Percentiles rank a stretch among this genome's conserved stretches.
phyloP scores from a whole-genome alignment of 2,329 filamentous ascomycete species.

The Penicillium sp. region DNA sequence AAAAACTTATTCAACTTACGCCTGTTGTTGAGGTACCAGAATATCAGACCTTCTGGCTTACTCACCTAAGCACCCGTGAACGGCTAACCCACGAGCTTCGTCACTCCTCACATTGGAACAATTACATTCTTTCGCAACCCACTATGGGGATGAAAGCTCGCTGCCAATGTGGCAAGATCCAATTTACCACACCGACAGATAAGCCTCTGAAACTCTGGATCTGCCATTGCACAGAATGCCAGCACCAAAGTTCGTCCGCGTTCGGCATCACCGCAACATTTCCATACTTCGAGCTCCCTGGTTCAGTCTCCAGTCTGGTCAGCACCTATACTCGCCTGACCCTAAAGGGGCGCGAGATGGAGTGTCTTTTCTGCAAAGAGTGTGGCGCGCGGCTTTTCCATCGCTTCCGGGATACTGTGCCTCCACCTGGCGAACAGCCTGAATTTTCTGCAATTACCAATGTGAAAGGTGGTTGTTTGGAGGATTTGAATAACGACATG shows the following conservation, averaged over 20 bases:
- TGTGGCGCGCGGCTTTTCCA: conserved; percentile 61
- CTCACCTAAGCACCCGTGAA: neutral
- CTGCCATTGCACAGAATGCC: conserved; percentile 62
- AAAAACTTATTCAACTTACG: neutral
- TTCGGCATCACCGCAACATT: conserved; percentile 64
- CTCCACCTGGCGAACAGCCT: conserved; percentile 47
- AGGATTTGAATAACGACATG: conserved; percentile 52
- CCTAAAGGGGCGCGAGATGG: conserved; percentile 48
- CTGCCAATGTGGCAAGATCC: conserved; percentile 58
- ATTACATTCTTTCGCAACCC: too few relatives aligned
- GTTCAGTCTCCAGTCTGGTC: conserved; percentile 11
- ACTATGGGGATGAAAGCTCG: conserved; percentile 46
- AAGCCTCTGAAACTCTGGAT: conserved; percentile 59
- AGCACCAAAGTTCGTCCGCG: conserved; percentile 56
- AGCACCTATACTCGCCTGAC: conserved; percentile 46
- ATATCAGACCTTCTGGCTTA: neutral
- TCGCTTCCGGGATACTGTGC: conserved; percentile 25
- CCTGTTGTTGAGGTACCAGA: neutral
- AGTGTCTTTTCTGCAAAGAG: conserved; percentile 58
- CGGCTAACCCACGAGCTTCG: neutral
- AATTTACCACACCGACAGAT: conserved; percentile 53
- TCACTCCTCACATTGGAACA: neutral
- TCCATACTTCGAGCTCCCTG: conserved; percentile 54
- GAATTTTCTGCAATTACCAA: conserved; percentile 42
- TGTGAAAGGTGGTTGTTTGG: conserved; percentile 60